These are phyloP conservation scores for Solanum paucissectum DNA, from an alignment of 257 asterid genomes.

Conservation along the genomic window DNA sequence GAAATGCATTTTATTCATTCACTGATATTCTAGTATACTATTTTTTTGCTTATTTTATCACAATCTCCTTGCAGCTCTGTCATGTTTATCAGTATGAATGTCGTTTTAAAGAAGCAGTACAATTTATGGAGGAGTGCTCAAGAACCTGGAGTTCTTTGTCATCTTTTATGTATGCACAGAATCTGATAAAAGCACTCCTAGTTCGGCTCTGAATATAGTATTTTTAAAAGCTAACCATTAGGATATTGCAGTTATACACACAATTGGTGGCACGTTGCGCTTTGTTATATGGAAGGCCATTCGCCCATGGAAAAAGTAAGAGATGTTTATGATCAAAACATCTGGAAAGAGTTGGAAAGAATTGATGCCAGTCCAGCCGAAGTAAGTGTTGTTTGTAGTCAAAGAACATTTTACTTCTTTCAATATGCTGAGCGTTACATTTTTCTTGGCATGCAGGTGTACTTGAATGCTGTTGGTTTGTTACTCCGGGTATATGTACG, in stretches of 20 bases:
- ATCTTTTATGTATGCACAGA: slow-evolving; percentile 63
- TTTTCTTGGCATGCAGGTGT: slow-evolving; percentile 44
- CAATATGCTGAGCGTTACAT: not conserved
- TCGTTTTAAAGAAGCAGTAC: slow-evolving; percentile 85
- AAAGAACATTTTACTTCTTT: not conserved
- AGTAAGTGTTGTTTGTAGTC: slow-evolving; percentile 23
- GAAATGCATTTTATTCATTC: not conserved
- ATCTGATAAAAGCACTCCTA: not conserved
- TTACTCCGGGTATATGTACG: slow-evolving; percentile 59
- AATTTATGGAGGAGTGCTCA: slow-evolving; percentile 77
- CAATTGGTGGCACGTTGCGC: slow-evolving; percentile 99
- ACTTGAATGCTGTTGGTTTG: slow-evolving; percentile 71
- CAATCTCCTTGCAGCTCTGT: slow-evolving; percentile 58
- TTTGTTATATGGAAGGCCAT: slow-evolving; percentile 82
- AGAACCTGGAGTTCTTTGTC: slow-evolving; percentile 70
- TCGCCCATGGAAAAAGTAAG: slow-evolving; percentile 53
- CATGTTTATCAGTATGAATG: slow-evolving; percentile 85
- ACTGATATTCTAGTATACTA: not conserved
- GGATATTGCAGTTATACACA: slow-evolving; percentile 61
- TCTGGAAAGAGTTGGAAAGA: slow-evolving; percentile 82
- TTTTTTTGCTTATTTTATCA: not conserved
- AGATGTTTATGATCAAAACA: slow-evolving; percentile 56
- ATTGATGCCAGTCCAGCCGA: slow-evolving; percentile 59
- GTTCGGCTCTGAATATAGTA: not conserved
- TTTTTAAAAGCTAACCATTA: not conserved